phyloP scores from a whole-genome alignment of 139 green algal genomes.

The Axilococcus clingmanii region DNA sequence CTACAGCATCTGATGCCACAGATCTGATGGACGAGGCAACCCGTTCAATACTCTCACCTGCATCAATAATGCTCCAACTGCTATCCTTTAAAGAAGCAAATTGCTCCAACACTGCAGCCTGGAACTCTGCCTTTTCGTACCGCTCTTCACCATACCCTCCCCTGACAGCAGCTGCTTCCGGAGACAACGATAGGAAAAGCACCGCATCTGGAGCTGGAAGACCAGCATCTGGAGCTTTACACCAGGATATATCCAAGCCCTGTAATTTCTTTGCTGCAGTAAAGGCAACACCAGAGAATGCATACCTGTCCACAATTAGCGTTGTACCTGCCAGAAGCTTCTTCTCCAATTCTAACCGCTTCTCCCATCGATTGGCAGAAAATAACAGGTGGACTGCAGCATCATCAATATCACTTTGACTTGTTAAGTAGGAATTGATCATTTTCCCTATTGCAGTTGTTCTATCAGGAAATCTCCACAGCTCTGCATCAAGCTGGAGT shows the following conservation, averaged over 20 bases:
- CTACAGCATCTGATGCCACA: background rate
- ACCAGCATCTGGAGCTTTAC: conserved; percentile 52
- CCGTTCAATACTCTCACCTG: conserved; percentile 8
- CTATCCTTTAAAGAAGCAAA: conserved; percentile 6
- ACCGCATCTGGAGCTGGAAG: conserved; percentile 80
- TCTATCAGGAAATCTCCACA: conserved; percentile 89
- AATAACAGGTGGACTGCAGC: conserved; percentile 85
- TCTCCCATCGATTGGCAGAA: conserved; percentile 88
- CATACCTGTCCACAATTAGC: conserved; percentile 90
- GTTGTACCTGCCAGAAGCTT: conserved; percentile 63
- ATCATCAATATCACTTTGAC: conserved; percentile 58
- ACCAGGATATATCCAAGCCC: conserved; percentile 65
- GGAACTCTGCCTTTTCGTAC: conserved; percentile 71
- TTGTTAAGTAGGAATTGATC: conserved; percentile 82
- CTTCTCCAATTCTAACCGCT: conserved; percentile 49
- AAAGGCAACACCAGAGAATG: conserved; percentile 85
- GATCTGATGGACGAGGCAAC: conserved; percentile 9
- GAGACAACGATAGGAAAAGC: conserved; percentile 62
- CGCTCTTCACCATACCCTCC: conserved; percentile 82
- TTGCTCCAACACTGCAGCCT: conserved; percentile 33
- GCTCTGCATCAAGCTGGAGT: conserved; percentile 46
- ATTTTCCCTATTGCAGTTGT: conserved; percentile 67
- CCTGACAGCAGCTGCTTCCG: conserved; percentile 41
- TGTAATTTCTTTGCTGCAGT: conserved; percentile 70
- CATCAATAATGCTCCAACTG: conserved; percentile 9